Percentiles rank a stretch among this genome's conserved stretches.
phyloP scores from a whole-genome alignment of 2,329 filamentous ascomycete species.

The Fusarium nygamai region DNA sequence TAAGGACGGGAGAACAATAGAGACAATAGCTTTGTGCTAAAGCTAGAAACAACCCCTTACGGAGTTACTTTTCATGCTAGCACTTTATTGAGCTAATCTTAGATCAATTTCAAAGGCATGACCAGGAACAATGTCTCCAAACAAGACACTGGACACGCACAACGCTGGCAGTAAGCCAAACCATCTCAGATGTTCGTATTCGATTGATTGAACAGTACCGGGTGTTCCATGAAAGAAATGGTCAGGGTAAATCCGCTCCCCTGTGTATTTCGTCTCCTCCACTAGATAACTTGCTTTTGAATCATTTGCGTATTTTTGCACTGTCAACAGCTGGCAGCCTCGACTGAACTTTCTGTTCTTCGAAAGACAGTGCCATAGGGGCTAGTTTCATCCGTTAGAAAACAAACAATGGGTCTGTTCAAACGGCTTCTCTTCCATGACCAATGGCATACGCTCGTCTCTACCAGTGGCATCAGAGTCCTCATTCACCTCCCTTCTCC shows the following conservation, averaged over 20 bases:
- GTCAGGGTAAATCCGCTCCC: background rate
- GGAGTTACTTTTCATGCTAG: no score
- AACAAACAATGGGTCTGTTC: background rate
- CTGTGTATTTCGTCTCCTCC: no score
- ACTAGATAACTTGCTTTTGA: background rate
- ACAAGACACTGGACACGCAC: background rate
- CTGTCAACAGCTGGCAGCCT: background rate
- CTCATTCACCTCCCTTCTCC: background rate
- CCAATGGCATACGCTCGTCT: background rate
- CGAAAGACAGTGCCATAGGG: background rate
- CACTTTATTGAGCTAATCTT: background rate
- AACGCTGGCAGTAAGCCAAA: no score
- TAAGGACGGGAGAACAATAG: accelerated
- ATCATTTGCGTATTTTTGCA: background rate
- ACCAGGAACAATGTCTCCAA: background rate
- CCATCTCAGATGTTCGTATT: no score
- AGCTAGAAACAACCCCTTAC: background rate
- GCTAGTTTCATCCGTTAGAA: background rate
- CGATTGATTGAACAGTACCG: background rate
- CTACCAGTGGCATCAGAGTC: background rate
- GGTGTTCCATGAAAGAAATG: background rate
- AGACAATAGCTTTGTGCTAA: accelerated
- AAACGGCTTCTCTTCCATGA: background rate
- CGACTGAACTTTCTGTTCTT: background rate
- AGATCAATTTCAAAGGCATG: no score